Base-by-base conservation (phyloP, 2,329 filamentous ascomycete genomes). In the Pseudopithomyces maydicus region DNA sequence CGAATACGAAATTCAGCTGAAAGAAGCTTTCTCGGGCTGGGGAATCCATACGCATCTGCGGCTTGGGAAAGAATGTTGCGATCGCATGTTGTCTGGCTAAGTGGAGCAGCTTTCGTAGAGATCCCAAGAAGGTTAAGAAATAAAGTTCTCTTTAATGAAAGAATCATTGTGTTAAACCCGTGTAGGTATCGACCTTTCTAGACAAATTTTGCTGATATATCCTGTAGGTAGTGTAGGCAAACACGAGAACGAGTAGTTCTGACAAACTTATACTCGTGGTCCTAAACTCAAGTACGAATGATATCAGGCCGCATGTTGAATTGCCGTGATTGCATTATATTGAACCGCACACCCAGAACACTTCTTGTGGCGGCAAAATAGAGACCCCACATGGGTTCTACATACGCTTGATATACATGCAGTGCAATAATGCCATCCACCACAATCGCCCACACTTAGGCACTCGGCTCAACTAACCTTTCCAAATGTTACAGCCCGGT, bases 301-400 rank as follows among this genome's bases (percentile, higher is more conserved):
- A 29, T 8, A 29, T 29, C 26, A 29, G 8, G 8, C 20, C 35
- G 19, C 46, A 33, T 38, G 26, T 44, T 14, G 29, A 59, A 58
- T 54, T 62, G 59, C 59, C 59, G 59, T 55, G 23, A 53, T 58
- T 56, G 49, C 26, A 35, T 42, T 57, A 56, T 41, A 59, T 58
- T 62, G 53, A 56, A 38, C 52, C 50, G 59, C 56, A 46, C 35
- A 17, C 32, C 54, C 38, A 38, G 22, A 38, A 39, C 38, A 23
- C 52, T 43, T 43, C 15, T n/a, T 36, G 4, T 39, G 39, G 46
- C 57, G 60, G 55, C 52, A 62, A 55, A 56, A 62, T 58, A 43
- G 47, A 20, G 32, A 58, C 60, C 60, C 59, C 59, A 59, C 56
- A 62, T 56, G 20, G 20, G 14, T 44, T 39, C 17, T 32, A 32